Evolutionary conservation across 768 basidiomycete species (phyloP).

Genomic region (Tricholomella constricta): DNA sequence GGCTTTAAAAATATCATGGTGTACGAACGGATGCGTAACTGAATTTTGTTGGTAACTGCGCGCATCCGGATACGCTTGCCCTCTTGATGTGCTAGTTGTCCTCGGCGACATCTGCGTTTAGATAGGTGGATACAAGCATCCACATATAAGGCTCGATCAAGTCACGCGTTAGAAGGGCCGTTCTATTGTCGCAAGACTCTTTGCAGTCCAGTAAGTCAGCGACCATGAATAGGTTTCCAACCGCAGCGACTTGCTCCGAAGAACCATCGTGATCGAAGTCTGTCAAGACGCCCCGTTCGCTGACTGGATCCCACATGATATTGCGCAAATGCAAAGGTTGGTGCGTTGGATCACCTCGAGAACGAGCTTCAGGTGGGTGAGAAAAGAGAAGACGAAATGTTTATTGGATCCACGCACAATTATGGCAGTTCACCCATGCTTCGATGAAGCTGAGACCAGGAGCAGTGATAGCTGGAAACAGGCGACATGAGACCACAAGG

Average conservation of each 20-base stretch:
- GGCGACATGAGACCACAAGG: not conserved
- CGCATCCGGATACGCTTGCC: too few species aligned
- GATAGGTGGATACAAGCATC: constrained; percentile 7
- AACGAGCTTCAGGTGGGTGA: not conserved
- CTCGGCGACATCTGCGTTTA: not conserved
- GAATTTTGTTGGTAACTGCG: too few species aligned
- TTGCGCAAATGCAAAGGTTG: not conserved
- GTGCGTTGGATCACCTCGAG: not conserved
- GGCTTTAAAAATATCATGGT: too few species aligned
- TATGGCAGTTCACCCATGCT: constrained; percentile 15
- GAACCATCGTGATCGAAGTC: constrained; percentile 13
- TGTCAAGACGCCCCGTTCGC: constrained; percentile 7
- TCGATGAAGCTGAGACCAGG: constrained; percentile 13
- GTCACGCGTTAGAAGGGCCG: constrained; percentile 1
- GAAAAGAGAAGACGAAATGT: not conserved
- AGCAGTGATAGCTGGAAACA: constrained; percentile 1
- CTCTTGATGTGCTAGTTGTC: not conserved
- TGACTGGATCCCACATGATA: constrained; percentile 5
- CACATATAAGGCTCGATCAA: constrained; percentile 14
- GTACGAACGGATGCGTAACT: too few species aligned
- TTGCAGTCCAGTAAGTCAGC: constrained; percentile 12
- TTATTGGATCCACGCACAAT: not conserved
- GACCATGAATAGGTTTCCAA: not conserved
- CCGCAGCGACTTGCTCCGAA: not conserved
- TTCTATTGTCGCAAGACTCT: constrained; percentile 9